Evolutionary conservation across 192 early-diverging fungal genomes (phyloP), one percentile per base, ranked within the genome.

Genomic region (Backusella circina): DNA sequence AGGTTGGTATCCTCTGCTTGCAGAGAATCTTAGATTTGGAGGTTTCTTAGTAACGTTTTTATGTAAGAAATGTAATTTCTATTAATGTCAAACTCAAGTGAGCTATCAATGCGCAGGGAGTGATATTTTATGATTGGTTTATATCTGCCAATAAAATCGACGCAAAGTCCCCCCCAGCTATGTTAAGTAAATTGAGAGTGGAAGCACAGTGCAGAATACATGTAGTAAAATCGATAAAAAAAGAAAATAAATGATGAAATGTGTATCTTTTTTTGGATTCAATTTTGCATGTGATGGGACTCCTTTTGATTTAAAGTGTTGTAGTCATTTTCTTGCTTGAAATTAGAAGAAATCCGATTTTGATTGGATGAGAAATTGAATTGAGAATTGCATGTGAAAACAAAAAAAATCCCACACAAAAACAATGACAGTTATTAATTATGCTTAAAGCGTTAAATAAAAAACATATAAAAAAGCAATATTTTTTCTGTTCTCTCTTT

Each of bases 391-490:
- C 54, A 61, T 61, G 54, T 61, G 54, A 61, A 61, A 61, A 28
- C 26, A 61, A 61, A 61, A 61, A 54, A 61, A 61, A 61, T 61
- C 54, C 54, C 54, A 61, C 54, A 61, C 54, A 61, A 61, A 61
- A 61, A 28, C 54, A 61, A 61, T 61, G 54, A 61, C 54, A 61
- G 54, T 57, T 57, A 13, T 57, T 57, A 57, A 57, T 57, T 57
- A 57, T 57, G 51, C 51, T 57, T 57, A 57, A 57, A 57, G 51
- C 51, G 51, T 57, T 57, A 61, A 61, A 23, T 23, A 57, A 57
- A 57, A 57, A 57, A 57, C 21, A 57, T 57, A 57, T 23, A 57
- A 26, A 57, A 26, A 12, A 10, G 16, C 9, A 1, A 41, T 2
- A 57, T 23, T 57, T 57, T 57, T 70, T 21, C 68, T 70, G n/a